Evolutionary conservation across 139 green algal species (phyloP).

Genomic region (Edaphochlamys debaryana): DNA sequence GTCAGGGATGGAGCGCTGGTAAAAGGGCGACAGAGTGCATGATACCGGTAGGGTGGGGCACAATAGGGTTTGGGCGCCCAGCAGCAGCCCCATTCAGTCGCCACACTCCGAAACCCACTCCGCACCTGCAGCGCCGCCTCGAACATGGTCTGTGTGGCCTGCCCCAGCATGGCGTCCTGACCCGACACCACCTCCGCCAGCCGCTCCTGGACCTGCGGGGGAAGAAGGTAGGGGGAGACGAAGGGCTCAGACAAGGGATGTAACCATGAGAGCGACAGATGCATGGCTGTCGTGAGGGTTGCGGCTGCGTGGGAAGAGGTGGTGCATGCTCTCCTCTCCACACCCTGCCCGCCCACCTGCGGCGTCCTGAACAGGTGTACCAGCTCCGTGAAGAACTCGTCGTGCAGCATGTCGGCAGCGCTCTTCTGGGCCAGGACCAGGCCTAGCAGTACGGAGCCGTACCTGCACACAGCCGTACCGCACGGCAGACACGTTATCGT

Average conservation of each 20-base stretch:
- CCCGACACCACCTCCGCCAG: slow-evolving; percentile 2
- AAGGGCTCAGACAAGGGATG: too few species aligned
- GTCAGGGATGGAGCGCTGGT: too few species aligned
- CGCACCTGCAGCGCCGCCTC: slow-evolving; percentile 30
- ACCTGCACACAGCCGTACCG: slow-evolving; percentile 4
- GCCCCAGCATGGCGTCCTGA: slow-evolving; percentile 11
- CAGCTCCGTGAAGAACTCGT: slow-evolving; percentile 36
- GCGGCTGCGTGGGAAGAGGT: neutral
- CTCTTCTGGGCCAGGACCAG: neutral
- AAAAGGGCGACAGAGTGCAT: too few species aligned
- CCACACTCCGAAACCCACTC: too few species aligned
- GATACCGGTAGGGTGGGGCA: too few species aligned
- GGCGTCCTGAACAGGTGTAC: slow-evolving; percentile 14
- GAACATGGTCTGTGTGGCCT: slow-evolving; percentile 10
- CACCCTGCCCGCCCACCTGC: neutral
- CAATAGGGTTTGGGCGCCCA: too few species aligned
- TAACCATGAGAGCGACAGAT: neutral
- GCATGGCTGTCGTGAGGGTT: neutral
- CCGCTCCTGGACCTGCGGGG: slow-evolving; percentile 24
- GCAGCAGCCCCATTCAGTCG: too few species aligned
- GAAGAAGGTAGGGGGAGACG: too few species aligned
- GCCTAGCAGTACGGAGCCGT: slow-evolving; percentile 27
- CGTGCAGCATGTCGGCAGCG: slow-evolving; percentile 8
- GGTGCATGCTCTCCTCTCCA: neutral
- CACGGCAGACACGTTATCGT: too few species aligned